Conservation (phyloP, 108 stramenopile species). For the Discostella pseudostelligera region DNA sequence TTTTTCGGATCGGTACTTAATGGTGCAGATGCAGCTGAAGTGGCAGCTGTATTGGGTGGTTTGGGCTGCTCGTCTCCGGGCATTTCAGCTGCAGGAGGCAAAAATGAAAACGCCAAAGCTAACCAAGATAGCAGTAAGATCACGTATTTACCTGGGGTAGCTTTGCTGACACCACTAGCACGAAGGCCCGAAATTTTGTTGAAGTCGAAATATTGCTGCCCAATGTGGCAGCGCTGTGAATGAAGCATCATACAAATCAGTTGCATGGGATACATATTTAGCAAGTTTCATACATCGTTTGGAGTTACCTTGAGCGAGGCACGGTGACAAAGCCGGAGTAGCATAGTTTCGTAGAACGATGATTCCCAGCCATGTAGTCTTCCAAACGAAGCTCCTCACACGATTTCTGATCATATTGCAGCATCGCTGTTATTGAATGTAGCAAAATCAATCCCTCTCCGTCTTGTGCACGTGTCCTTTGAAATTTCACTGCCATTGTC, state of each 20-base stretch:
- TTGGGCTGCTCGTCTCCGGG: too few relatives aligned
- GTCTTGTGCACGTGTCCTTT: too few relatives aligned
- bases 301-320: constrained; percentile 32
- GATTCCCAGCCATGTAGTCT: constrained; percentile 84
- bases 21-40: too few relatives aligned
- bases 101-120: too few relatives aligned
- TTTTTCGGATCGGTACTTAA: too few relatives aligned
- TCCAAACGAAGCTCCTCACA: constrained; percentile 92
- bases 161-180: not conserved
- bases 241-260: not conserved
- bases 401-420: constrained; percentile 73
- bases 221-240: not conserved
- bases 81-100: too few relatives aligned
- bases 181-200: not conserved
- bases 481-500: constrained; percentile 56
- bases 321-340: constrained; percentile 11
- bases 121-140: too few relatives aligned
- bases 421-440: constrained; percentile 86
- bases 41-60: too few relatives aligned
- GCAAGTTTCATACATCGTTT: not conserved
- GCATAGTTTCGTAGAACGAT: constrained; percentile 45
- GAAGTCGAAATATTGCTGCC: too few relatives aligned
- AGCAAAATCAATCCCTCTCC: too few relatives aligned
- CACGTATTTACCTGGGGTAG: constrained; percentile 2
- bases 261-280: too few relatives aligned